Percentiles rank a stretch among this genome's conserved stretches.
Evolutionary conservation across 441 rosid species (phyloP).

Genomic region (Pelargonium australe): DNA sequence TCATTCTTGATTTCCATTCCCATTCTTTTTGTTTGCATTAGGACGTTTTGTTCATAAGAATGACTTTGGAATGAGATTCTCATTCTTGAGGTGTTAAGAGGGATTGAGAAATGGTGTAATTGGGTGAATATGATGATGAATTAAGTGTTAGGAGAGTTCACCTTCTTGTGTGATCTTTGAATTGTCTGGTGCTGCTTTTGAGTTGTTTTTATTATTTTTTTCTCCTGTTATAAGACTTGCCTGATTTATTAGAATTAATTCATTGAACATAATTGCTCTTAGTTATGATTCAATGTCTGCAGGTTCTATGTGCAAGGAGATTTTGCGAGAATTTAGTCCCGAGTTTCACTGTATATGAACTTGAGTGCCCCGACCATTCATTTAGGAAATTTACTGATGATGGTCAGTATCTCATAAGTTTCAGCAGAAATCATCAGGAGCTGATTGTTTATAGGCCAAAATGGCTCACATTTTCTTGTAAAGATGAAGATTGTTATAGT

Average conservation of each 20-base stretch:
- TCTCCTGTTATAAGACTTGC: background rate
- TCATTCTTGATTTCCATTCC: too few species aligned
- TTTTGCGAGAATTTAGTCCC: conserved; percentile 95
- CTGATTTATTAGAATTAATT: background rate
- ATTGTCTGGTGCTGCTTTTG: background rate
- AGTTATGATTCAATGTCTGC: conserved; percentile 23
- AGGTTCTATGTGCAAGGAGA: conserved; percentile 74
- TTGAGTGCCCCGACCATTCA: conserved; percentile 81
- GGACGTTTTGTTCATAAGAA: too few species aligned
- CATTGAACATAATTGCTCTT: conserved; percentile 10
- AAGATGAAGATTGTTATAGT: conserved; percentile 39
- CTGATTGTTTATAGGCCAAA: conserved; percentile 85
- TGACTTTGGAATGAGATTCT: too few species aligned
- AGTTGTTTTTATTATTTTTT: background rate
- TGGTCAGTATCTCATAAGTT: conserved; percentile 82
- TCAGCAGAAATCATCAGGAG: conserved; percentile 77
- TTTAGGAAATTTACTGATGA: conserved; percentile 94
- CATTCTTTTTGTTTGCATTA: too few species aligned
- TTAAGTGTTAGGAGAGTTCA: background rate
- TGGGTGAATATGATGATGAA: background rate
- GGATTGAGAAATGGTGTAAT: too few species aligned
- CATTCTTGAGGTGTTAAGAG: too few species aligned
- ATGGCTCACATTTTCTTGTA: conserved; percentile 72
- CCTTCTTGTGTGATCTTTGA: background rate
- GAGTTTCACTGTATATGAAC: conserved; percentile 66